Percentiles rank a stretch among this genome's conserved stretches.
Evolutionary conservation across 2,329 filamentous ascomycete genomes (phyloP).

Genomic region (Moelleriella libera): DNA sequence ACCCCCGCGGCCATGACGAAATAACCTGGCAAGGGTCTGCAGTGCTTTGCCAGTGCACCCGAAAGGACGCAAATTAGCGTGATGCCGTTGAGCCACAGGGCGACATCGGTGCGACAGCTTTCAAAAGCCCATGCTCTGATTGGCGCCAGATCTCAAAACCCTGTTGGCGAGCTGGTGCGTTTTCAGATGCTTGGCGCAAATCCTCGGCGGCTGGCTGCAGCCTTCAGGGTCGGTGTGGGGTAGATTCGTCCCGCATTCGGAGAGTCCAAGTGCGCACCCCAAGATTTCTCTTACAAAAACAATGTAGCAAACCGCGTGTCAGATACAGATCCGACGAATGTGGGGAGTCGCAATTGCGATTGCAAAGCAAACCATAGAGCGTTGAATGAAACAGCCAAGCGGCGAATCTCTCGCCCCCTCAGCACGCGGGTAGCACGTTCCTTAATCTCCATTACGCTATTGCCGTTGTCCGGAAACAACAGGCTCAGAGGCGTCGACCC

Average conservation of each 20-base stretch:
- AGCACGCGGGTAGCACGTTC: not conserved
- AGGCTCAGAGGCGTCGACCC: not conserved
- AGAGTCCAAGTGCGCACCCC: conserved; percentile 5
- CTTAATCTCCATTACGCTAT: not conserved
- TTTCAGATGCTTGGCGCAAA: conserved; percentile 1
- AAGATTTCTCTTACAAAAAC: conserved; percentile 22
- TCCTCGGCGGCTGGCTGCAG: conserved; percentile 3
- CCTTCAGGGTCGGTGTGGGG: conserved; percentile 11
- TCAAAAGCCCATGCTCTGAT: conserved; percentile 16
- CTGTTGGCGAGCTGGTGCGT: not conserved
- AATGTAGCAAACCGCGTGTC: conserved; percentile 16
- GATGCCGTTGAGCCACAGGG: conserved; percentile 5
- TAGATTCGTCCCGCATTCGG: conserved; percentile 10
- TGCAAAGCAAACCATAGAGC: not conserved
- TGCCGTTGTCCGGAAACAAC: not conserved
- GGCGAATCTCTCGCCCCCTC: not conserved
- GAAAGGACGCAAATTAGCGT: not conserved
- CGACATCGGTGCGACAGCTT: conserved; percentile 17
- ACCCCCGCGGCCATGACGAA: too few species aligned
- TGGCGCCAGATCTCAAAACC: conserved; percentile 8
- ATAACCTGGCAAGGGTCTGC: too few species aligned
- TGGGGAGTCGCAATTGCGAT: conserved; percentile 4
- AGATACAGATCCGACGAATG: conserved; percentile 12
- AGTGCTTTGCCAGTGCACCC: too few species aligned
- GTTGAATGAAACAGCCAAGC: not conserved